phyloP scores from a whole-genome alignment of 2,329 filamentous ascomycete genomes.

The Dendrostoma leiphaemia region DNA sequence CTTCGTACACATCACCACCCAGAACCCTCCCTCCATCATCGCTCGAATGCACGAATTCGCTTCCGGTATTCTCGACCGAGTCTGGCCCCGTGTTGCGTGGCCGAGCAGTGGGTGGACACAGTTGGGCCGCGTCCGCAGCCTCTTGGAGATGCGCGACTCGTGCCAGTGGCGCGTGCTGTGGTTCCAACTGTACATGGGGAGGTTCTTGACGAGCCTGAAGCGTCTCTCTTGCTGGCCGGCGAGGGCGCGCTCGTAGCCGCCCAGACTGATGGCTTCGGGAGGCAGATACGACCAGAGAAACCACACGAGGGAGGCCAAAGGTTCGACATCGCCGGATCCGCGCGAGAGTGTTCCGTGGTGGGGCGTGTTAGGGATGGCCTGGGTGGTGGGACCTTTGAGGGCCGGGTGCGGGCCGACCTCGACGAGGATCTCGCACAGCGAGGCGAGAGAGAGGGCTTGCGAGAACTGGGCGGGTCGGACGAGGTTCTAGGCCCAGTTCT shows the following conservation, averaged over 20 bases:
- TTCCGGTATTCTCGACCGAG: not conserved
- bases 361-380: slow-evolving; percentile 24
- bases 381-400: slow-evolving; percentile 32
- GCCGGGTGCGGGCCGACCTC: slow-evolving; percentile 36
- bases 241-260: slow-evolving; percentile 42
- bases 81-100: not conserved
- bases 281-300: not conserved
- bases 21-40: not conserved
- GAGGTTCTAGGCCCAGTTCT: slow-evolving; percentile 33
- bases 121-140: no score
- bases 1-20: not conserved
- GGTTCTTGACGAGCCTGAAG: not conserved
- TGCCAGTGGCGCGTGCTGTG: slow-evolving; percentile 12
- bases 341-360: not conserved
- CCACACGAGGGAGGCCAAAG: not conserved
- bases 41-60: not conserved
- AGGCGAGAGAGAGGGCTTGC: slow-evolving; percentile 28
- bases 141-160: slow-evolving; percentile 15
- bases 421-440: no score
- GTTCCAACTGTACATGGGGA: slow-evolving; percentile 17
- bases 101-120: no score
- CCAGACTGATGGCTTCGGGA: not conserved
- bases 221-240: not conserved
- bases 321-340: no score
- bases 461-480: slow-evolving; percentile 35